These are phyloP conservation scores for Fomitopsis betulina DNA, from an alignment of 1,284 basidiomycete species.

Conservation along the genomic window DNA sequence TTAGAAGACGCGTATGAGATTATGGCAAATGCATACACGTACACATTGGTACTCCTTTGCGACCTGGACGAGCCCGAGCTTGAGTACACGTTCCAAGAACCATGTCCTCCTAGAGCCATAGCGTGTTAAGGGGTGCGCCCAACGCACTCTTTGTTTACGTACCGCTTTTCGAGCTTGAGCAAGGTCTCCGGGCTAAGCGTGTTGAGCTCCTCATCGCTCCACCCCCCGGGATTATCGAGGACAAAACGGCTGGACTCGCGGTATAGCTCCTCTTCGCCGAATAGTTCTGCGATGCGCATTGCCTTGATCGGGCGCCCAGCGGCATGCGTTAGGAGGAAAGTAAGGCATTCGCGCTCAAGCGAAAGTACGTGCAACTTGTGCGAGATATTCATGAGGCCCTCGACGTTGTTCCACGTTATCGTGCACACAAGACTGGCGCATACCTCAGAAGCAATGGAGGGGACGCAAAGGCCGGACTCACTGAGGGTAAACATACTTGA, in stretches of 20 bases:
- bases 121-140: background rate
- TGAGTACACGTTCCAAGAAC: conserved; percentile 92
- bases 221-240: conserved; percentile 84
- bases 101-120: conserved; percentile 65
- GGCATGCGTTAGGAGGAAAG: conserved; percentile 86
- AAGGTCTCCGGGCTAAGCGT: conserved; percentile 76
- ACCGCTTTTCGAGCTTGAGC: conserved; percentile 86
- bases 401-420: conserved; percentile 92
- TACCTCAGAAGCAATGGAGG: background rate
- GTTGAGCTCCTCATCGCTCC: conserved; percentile 78
- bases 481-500: conserved; percentile 85
- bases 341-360: conserved; percentile 76
- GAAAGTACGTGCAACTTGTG: conserved; percentile 82
- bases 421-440: conserved; percentile 73
- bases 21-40: conserved; percentile 42
- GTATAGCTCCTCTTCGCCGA: conserved; percentile 84
- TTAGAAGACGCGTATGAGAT: conserved; percentile 16
- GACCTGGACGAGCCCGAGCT: conserved; percentile 82
- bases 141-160: conserved; percentile 11
- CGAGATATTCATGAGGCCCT: conserved; percentile 81
- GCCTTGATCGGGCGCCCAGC: conserved; percentile 89
- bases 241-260: conserved; percentile 88
- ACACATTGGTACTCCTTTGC: conserved; percentile 90
- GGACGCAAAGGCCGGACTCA: conserved; percentile 31
- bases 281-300: conserved; percentile 84